phyloP scores from a whole-genome alignment of 192 early-diverging fungal species.

The Backusella australiensis region DNA sequence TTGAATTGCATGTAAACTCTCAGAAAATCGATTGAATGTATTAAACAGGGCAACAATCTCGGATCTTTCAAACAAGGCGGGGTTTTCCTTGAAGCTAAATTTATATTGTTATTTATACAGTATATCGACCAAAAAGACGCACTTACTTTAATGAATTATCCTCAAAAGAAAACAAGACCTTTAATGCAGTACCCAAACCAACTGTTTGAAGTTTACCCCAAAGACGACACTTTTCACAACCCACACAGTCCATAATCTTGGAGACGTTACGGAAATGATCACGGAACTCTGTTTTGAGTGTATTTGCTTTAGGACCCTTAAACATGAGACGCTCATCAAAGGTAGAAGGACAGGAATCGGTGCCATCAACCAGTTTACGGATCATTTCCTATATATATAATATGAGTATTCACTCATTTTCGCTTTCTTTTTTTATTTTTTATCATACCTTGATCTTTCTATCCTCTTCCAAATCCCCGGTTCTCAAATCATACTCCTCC shows the following conservation, averaged over 20 bases:
- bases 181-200: slow-evolving; percentile 94
- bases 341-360: slow-evolving; percentile 62
- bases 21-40: slow-evolving; percentile 84
- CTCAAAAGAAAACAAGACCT: slow-evolving; percentile 91
- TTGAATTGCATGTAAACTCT: slow-evolving; percentile 80
- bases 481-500: slow-evolving; percentile 70
- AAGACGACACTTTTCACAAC: slow-evolving; percentile 96
- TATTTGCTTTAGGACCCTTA: slow-evolving; percentile 51
- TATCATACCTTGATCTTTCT: slow-evolving; percentile 40
- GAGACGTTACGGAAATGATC: slow-evolving; percentile 95
- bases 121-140: neutral
- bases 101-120: neutral
- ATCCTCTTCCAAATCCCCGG: slow-evolving; percentile 59
- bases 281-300: slow-evolving; percentile 85
- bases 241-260: slow-evolving; percentile 99
- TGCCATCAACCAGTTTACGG: slow-evolving; percentile 50
- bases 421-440: slow-evolving; percentile 33
- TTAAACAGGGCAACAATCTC: slow-evolving; percentile 94
- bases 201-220: slow-evolving; percentile 98
- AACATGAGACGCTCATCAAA: slow-evolving; percentile 94
- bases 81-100: slow-evolving; percentile 45
- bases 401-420: slow-evolving; percentile 23
- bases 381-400: slow-evolving; percentile 39
- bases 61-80: slow-evolving; percentile 55
- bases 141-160: slow-evolving; percentile 62